These are phyloP conservation scores for Penicillium coprophilum DNA, from an alignment of 495 filamentous ascomycete species.

Conservation along the genomic window DNA sequence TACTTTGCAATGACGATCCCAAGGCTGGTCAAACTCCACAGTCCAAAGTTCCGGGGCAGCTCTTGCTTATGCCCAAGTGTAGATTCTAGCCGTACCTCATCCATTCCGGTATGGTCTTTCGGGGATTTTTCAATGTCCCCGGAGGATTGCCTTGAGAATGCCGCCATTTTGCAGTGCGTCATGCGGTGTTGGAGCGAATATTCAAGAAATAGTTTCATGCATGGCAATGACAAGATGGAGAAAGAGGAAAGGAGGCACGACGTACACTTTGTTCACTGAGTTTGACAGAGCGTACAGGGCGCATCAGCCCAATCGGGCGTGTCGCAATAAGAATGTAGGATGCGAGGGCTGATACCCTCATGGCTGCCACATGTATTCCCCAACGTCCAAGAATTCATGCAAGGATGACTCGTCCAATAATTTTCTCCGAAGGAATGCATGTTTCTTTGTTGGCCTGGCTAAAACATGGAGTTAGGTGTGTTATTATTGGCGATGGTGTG, in stretches of 20 bases:
- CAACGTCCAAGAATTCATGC: slow-evolving; percentile 10
- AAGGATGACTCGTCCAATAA: slow-evolving; percentile 11
- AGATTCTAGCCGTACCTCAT: slow-evolving; percentile 42
- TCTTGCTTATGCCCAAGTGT: slow-evolving; percentile 48
- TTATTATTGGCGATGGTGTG: slow-evolving; percentile 20
- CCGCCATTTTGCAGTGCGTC: slow-evolving; percentile 15
- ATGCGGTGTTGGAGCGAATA: background rate
- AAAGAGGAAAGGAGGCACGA: slow-evolving; percentile 2
- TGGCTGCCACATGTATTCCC: slow-evolving; percentile 30
- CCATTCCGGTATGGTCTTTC: slow-evolving; percentile 27
- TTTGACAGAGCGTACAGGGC: slow-evolving; percentile 9
- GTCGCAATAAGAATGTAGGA: slow-evolving; percentile 22
- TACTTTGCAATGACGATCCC: slow-evolving; percentile 51
- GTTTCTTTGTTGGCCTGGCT: background rate
- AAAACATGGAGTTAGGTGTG: slow-evolving; percentile 1
- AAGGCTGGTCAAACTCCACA: slow-evolving; percentile 46
- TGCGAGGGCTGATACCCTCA: slow-evolving; percentile 26
- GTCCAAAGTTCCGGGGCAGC: slow-evolving; percentile 40
- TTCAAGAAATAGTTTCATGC: background rate
- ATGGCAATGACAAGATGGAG: background rate
- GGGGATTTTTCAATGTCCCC: slow-evolving; percentile 14
- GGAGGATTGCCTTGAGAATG: slow-evolving; percentile 5
- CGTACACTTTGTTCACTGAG: slow-evolving; percentile 12
- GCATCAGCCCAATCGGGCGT: slow-evolving; percentile 6
- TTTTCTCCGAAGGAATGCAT: slow-evolving; percentile 5